phyloP scores from a whole-genome alignment of 352 stramenopile genomes.

The Pythium monospermum region DNA sequence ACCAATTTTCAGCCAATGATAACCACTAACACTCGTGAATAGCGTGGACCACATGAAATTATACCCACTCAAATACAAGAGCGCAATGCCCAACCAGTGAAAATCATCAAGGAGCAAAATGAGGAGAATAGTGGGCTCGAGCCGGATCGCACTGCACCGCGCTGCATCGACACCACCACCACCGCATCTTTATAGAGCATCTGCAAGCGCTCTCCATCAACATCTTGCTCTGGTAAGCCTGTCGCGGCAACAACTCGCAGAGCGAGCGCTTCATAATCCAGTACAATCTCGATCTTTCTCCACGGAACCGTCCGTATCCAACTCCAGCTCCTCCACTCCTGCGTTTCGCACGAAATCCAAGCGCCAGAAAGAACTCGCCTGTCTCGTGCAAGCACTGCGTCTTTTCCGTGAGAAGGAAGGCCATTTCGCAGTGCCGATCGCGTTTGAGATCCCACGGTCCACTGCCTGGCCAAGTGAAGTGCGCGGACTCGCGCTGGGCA shows the following conservation, averaged over 20 bases:
- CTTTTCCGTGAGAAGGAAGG: conserved; percentile 49
- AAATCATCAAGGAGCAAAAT: no score
- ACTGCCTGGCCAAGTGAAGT: conserved; percentile 47
- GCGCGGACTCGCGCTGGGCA: conserved; percentile 44
- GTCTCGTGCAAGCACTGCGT: conserved; percentile 42
- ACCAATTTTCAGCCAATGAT: no score
- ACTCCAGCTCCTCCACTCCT: neutral
- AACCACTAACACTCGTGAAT: no score
- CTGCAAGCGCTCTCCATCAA: no score
- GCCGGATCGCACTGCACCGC: neutral
- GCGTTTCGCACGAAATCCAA: conserved; percentile 10
- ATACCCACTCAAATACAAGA: neutral
- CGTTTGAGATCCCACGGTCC: conserved; percentile 30
- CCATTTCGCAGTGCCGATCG: conserved; percentile 59
- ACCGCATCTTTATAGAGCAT: neutral
- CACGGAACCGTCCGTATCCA: no score
- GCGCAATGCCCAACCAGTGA: no score
- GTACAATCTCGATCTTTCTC: no score
- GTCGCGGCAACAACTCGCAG: no score
- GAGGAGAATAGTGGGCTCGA: neutral
- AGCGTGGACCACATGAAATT: neutral
- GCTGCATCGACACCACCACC: neutral
- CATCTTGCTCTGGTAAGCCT: no score
- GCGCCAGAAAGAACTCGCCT: conserved; percentile 24
- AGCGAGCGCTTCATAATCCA: no score